A percentile compares a stretch with the other conserved stretches of the same genome.
These are phyloP conservation scores for Helotiales sp. DNA, from an alignment of 2,329 filamentous ascomycete species.

Conservation along the genomic window DNA sequence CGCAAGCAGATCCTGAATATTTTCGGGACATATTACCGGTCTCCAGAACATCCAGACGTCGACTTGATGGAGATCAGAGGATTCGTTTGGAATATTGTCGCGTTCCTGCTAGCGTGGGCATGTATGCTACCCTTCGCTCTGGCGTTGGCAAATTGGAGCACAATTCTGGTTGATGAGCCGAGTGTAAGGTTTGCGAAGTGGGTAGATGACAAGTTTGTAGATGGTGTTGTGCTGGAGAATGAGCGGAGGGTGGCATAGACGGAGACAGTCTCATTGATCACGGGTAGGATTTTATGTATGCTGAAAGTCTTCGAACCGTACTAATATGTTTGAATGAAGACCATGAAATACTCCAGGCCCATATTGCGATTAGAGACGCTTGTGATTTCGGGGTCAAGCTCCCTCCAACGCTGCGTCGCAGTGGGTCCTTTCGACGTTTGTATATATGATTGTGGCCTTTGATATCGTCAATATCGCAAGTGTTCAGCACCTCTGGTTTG, in stretches of 20 bases:
- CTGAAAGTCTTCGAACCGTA: too few species aligned
- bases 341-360: too few species aligned
- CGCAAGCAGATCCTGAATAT: not conserved
- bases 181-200: slow-evolving; percentile 9
- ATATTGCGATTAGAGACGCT: too few species aligned
- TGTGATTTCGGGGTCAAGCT: too few species aligned
- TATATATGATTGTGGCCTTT: too few species aligned
- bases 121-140: slow-evolving; percentile 8
- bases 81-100: slow-evolving; percentile 2
- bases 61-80: not conserved
- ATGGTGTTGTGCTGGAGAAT: not conserved
- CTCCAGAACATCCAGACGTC: slow-evolving; percentile 1
- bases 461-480: too few species aligned
- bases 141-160: slow-evolving; percentile 9
- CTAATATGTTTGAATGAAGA: too few species aligned
- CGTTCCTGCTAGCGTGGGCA: slow-evolving; percentile 2
- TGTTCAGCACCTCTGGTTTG: too few species aligned
- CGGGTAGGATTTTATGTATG: too few species aligned
- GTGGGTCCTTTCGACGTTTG: too few species aligned
- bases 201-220: slow-evolving; percentile 5
- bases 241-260: not conserved
- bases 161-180: slow-evolving; percentile 13
- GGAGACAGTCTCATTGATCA: too few species aligned
- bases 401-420: too few species aligned
- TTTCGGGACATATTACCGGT: slow-evolving; percentile 1